Percentiles rank a stretch among this genome's conserved stretches.
phyloP scores from a whole-genome alignment of 805 yeast species.

The Starmerella khaoyaiensis region DNA sequence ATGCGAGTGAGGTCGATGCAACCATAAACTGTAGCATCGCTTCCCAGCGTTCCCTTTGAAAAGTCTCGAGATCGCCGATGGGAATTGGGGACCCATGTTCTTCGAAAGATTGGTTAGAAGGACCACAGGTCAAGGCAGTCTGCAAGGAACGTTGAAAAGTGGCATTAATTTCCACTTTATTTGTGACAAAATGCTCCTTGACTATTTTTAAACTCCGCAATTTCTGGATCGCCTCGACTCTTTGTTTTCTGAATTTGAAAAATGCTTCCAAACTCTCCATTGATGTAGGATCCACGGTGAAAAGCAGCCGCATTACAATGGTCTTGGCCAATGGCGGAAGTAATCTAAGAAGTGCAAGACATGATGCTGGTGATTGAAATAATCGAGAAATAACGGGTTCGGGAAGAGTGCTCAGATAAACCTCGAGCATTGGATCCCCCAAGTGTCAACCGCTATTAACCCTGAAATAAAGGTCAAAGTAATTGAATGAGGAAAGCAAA shows the following conservation, averaged over 20 bases:
- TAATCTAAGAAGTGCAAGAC: slow-evolving; percentile 81
- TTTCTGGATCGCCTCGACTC: slow-evolving; percentile 58
- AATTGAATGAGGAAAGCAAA: no score
- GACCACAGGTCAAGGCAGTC: slow-evolving; percentile 74
- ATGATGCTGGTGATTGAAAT: slow-evolving; percentile 83
- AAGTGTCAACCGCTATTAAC: no score
- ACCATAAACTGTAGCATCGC: slow-evolving; percentile 94
- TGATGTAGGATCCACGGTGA: slow-evolving; percentile 60
- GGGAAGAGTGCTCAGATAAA: slow-evolving; percentile 80
- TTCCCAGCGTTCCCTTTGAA: slow-evolving; percentile 88
- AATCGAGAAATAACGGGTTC: slow-evolving; percentile 71
- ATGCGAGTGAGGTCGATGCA: slow-evolving; percentile 50
- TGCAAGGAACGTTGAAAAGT: slow-evolving; percentile 64
- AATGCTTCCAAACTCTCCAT: slow-evolving; percentile 58
- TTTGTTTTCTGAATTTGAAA: slow-evolving; percentile 48
- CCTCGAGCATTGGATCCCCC: slow-evolving; percentile 38
- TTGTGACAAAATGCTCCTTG: slow-evolving; percentile 38
- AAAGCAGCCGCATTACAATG: slow-evolving; percentile 75
- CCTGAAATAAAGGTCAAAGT: no score
- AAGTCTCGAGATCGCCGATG: slow-evolving; percentile 49
- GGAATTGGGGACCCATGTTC: slow-evolving; percentile 35
- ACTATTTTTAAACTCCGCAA: slow-evolving; percentile 65
- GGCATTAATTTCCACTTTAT: slow-evolving; percentile 47
- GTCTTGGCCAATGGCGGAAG: slow-evolving; percentile 83
- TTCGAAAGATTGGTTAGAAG: slow-evolving; percentile 60